phyloP scores from a whole-genome alignment of 768 basidiomycete species.

The Postia placenta region DNA sequence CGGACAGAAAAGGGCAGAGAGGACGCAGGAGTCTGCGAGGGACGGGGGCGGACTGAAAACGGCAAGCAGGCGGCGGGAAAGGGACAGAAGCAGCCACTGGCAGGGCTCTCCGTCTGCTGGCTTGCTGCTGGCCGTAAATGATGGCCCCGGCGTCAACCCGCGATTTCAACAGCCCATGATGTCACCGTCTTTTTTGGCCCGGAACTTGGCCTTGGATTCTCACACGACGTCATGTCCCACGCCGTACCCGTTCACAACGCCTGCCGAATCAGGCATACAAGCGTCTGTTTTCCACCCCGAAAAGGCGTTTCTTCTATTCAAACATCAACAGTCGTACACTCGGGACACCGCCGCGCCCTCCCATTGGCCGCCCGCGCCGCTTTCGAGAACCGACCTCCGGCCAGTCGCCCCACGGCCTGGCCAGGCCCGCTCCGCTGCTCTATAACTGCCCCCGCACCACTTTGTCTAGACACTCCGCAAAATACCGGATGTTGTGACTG shows the following conservation, averaged over 20 bases:
- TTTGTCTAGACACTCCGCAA: slow-evolving; percentile 65
- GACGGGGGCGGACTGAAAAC: slow-evolving; percentile 21
- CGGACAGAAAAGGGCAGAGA: slow-evolving; percentile 2
- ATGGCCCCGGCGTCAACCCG: slow-evolving; percentile 14
- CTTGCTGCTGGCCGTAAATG: slow-evolving; percentile 13
- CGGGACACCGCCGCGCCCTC: too few species aligned
- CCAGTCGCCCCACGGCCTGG: neutral
- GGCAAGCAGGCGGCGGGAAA: slow-evolving; percentile 20
- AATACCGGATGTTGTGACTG: slow-evolving; percentile 66
- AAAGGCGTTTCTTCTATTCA: neutral
- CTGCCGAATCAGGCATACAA: neutral
- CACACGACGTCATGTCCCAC: slow-evolving; percentile 21
- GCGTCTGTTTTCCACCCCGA: neutral
- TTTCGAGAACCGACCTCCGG: too few species aligned
- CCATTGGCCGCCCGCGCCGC: slow-evolving; percentile 2
- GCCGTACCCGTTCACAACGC: neutral
- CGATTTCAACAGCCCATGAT: slow-evolving; percentile 15
- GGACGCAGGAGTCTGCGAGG: slow-evolving; percentile 32
- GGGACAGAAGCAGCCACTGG: slow-evolving; percentile 6
- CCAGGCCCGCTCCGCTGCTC: slow-evolving; percentile 3
- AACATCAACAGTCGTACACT: neutral
- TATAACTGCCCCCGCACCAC: slow-evolving; percentile 49
- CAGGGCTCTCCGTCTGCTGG: too few species aligned
- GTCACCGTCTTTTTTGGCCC: slow-evolving; percentile 9
- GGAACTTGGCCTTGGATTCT: slow-evolving; percentile 6